Base-by-base conservation (phyloP, 176 grass and related monocot species). In the Carex parvula region DNA sequence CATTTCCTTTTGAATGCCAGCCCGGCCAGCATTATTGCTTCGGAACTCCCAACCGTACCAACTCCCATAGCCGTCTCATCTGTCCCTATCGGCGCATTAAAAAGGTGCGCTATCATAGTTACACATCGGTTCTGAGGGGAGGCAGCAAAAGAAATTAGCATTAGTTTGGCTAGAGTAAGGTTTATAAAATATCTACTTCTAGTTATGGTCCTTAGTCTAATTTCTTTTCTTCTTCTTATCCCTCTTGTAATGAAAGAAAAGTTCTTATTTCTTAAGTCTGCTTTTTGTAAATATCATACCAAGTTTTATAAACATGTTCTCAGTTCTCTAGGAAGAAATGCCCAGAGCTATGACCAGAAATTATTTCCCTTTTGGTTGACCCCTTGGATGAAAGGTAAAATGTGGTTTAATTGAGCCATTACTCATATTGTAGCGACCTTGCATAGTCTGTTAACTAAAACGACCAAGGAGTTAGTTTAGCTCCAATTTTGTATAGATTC, bases 1-100 rank as follows among this genome's bases (percentile, higher is more conserved):
- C 94, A 96, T 75, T 88, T 96, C 85, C 94, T 91, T 80, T 93
- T 96, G 83, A 93, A 96, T 57, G 94, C 94, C 60, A 96, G 30
- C 8, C 94, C 94, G 0, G 94, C 91, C 39, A 96, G 89, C 94
- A 96, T 96, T 29, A 96, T 96, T 17, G 91, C 94, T 83, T 96
- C 91, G 1, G 91, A 96, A 30, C 89, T 92, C 22, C 94, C 94
- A 18, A 93, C 91, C 7, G 94, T 96, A 44, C 89, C 64, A 24
- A 96, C 91, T 37, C 94, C 91, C 6, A 96, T 44, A 54, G 94
- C 91, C 0, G 85, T 91, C 17, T 96, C 94, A 0, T 89, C 85
- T 54, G 91, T 91, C 20, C 82, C 82, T 10, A 96, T 87, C 0
- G 94, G 89, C 0, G 89, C 91, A 41, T 91, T 86, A 85, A 96